A percentile compares a stretch with the other conserved stretches of the same genome.
phyloP scores from a whole-genome alignment of 805 yeast species.

The Wickerhamiella kazuoi region DNA sequence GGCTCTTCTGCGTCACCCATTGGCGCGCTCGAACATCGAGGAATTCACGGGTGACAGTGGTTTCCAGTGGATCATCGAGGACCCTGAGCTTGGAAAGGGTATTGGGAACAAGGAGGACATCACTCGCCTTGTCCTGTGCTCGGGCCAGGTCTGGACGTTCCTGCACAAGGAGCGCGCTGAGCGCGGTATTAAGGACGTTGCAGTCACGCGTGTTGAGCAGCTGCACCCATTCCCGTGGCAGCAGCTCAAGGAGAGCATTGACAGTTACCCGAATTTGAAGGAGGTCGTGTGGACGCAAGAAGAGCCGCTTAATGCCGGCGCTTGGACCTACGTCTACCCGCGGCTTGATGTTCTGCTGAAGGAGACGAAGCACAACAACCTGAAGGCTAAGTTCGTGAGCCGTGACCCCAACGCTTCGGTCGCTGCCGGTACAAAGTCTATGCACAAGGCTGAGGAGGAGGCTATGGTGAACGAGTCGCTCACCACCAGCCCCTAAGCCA shows the following conservation, averaged over 20 bases:
- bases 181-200: constrained; percentile 62
- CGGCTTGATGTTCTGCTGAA: constrained; percentile 61
- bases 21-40: constrained; percentile 67
- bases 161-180: constrained; percentile 75
- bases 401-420: constrained; percentile 97
- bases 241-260: constrained; percentile 68
- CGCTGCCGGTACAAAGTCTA: constrained; percentile 89
- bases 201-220: constrained; percentile 81
- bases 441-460: constrained; percentile 78
- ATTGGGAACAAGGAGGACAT: constrained; percentile 67
- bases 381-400: constrained; percentile 69
- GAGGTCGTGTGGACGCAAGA: constrained; percentile 97
- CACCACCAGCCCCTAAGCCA: too few species aligned
- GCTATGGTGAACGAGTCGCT: constrained; percentile 66
- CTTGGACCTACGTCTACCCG: constrained; percentile 65
- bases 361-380: constrained; percentile 52
- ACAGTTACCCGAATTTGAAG: constrained; percentile 61
- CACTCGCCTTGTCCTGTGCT: constrained; percentile 65
- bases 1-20: constrained; percentile 87
- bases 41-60: constrained; percentile 86
- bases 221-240: constrained; percentile 98
- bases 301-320: constrained; percentile 96
- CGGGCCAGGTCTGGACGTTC: constrained; percentile 93
- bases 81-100: constrained; percentile 62
- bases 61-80: constrained; percentile 95